Conservation (phyloP, 2,329 filamentous ascomycete species). For the Venturia pyrina region DNA sequence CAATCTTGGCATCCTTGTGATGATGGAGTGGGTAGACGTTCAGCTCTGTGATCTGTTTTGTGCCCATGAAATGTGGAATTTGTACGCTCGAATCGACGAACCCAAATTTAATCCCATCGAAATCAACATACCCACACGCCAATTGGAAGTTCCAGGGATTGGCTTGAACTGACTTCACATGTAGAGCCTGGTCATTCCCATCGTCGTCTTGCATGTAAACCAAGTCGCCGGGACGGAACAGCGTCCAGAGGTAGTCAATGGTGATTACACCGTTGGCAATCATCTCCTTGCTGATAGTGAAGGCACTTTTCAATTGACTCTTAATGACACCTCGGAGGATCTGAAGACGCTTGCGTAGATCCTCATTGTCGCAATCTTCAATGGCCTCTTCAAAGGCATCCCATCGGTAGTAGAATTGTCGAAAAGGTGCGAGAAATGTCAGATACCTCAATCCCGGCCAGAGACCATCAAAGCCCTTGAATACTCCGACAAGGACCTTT, state of each 20-base stretch:
- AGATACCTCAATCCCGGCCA: not conserved
- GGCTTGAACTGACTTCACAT: constrained; percentile 57
- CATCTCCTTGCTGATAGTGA: constrained; percentile 15
- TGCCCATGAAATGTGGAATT: not conserved
- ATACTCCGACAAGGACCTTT: not conserved
- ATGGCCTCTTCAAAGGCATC: not conserved
- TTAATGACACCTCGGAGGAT: not conserved
- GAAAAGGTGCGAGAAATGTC: not conserved
- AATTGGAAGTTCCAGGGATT: constrained; percentile 45
- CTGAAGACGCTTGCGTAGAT: not conserved
- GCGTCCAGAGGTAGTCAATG: constrained; percentile 22
- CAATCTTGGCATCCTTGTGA: not conserved
- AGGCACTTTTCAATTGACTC: not conserved
- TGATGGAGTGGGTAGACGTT: constrained; percentile 1
- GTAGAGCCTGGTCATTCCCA: constrained; percentile 66
- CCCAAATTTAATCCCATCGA: not conserved
- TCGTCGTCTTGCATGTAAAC: constrained; percentile 59
- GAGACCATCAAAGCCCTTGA: not conserved
- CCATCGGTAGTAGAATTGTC: constrained; percentile 2
- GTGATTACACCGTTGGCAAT: constrained; percentile 21
- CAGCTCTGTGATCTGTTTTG: not conserved
- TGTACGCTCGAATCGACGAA: not conserved
- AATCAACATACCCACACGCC: not conserved
- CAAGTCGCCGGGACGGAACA: constrained; percentile 66
- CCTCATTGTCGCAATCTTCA: not conserved